Percentiles rank a stretch among this genome's conserved stretches.
Conservation (phyloP, 176 grass and related monocot genomes). For the Carex pumila region DNA sequence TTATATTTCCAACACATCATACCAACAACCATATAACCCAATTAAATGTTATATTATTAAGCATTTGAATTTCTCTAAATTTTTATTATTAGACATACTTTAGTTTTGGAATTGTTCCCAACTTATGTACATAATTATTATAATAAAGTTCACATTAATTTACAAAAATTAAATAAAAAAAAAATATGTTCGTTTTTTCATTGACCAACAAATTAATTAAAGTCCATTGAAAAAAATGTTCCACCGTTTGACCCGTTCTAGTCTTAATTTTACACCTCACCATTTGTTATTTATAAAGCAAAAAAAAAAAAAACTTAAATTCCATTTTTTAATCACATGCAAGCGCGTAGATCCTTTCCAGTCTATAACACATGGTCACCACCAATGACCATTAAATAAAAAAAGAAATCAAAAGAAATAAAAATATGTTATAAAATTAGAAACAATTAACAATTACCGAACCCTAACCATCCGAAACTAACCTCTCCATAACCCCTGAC, state of each 20-base stretch:
- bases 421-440: conserved; percentile 1
- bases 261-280: conserved; percentile 14
- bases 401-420: background rate
- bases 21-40: background rate
- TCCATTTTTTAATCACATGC: conserved; percentile 30
- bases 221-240: background rate
- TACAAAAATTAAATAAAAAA: background rate
- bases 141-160: too few relatives aligned
- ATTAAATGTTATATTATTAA: background rate
- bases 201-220: too few relatives aligned
- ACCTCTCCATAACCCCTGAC: conserved; percentile 18
- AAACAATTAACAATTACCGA: conserved; percentile 17
- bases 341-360: conserved; percentile 26
- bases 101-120: too few relatives aligned
- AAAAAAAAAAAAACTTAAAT: background rate
- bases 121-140: too few relatives aligned
- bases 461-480: conserved; percentile 11
- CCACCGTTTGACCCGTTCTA: conserved; percentile 12
- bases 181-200: background rate
- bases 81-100: background rate
- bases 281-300: background rate
- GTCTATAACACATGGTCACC: conserved; percentile 36
- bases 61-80: background rate
- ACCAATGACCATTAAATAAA: background rate
- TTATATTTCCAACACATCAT: background rate